A percentile compares a stretch with the other conserved stretches of the same genome.
phyloP scores from a whole-genome alignment of 345 rosid species.

The Gossypium herbaceum region DNA sequence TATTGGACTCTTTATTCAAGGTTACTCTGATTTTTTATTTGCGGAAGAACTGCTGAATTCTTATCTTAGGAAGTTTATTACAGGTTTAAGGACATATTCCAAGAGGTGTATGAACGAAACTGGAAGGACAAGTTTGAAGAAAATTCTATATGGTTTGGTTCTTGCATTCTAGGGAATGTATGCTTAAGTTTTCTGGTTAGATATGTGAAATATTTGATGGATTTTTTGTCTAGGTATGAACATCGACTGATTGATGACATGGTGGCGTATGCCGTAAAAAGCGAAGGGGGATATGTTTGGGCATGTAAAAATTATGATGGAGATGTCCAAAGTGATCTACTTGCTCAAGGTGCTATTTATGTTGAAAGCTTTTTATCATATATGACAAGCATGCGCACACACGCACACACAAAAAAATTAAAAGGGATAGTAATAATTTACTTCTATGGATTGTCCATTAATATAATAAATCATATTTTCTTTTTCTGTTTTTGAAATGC shows the following conservation, averaged over 20 bases:
- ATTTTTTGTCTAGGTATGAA: constrained; percentile 63
- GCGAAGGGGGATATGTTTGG: constrained; percentile 99
- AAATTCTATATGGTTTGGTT: constrained; percentile 75
- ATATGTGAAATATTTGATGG: constrained; percentile 7
- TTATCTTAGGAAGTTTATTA: constrained; percentile 18
- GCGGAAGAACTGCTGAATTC: constrained; percentile 12
- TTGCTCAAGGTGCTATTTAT: constrained; percentile 74
- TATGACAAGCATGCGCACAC: background rate
- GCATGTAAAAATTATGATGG: constrained; percentile 99
- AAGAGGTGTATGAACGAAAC: constrained; percentile 82
- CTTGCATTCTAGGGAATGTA: constrained; percentile 1
- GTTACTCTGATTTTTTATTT: background rate
- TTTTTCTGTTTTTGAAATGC: background rate
- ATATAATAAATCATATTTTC: background rate
- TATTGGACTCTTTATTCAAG: background rate
- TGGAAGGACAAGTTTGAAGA: constrained; percentile 94
- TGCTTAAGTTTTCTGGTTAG: background rate
- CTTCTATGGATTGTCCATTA: background rate
- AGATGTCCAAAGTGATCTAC: constrained; percentile 97
- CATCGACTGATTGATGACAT: constrained; percentile 97
- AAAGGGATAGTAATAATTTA: background rate
- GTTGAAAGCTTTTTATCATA: background rate
- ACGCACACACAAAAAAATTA: no score
- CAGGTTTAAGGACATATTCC: constrained; percentile 97
- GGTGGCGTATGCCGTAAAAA: constrained; percentile 94